Base-by-base conservation (phyloP, 768 basidiomycete genomes). In the Lactarius akahatsu region DNA sequence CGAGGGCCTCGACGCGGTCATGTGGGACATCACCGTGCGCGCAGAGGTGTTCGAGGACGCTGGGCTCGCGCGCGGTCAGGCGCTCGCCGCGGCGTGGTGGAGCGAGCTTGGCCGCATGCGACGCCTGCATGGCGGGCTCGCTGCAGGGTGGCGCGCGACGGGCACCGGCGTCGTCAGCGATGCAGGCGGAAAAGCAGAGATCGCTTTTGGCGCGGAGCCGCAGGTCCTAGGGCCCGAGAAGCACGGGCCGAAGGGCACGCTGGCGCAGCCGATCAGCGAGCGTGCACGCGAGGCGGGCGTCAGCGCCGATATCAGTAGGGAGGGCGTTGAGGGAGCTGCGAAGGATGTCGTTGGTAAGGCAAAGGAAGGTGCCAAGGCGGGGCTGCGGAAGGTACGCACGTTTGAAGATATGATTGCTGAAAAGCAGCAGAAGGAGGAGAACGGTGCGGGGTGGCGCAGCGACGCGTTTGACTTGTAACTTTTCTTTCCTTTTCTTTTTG, bases 161-260 rank as follows among this genome's bases (percentile, higher is more conserved):
- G 83, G 89, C 0, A 86, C 86, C 0, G 90, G 90, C 0, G 66
- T 91, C 8, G 77, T 91, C 58, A 71, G 83, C 83, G 43, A 66
- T 16, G 41, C 75, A 18, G 47, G 75, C 72, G 3, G 74, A 75
- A 45, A 77, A 73, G 74, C 77, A 52, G 69, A 74, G 58, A 82
- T 91, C 57, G 90, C 89, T 0, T 76, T 91, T 77, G 90, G 90
- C 2, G 86, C 83, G 7, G 88, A 89, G 75, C 90, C 90, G 41
- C 90, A 91, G 78, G 84, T 91, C 38, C 74, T 91, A 34, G 76
- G 82, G 32, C 86, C 88, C 0, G 82, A 86, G 68, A 90, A 91
- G 79, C 80, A 78, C 3, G 90, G 89, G 0, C 90, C 90, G 0
- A 71, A 85, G 41, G 89, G 85, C 3, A 85, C 78, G 2, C 80